phyloP scores from a whole-genome alignment of 1,284 basidiomycete species.

The Apiotrichum mycotoxinovorans region DNA sequence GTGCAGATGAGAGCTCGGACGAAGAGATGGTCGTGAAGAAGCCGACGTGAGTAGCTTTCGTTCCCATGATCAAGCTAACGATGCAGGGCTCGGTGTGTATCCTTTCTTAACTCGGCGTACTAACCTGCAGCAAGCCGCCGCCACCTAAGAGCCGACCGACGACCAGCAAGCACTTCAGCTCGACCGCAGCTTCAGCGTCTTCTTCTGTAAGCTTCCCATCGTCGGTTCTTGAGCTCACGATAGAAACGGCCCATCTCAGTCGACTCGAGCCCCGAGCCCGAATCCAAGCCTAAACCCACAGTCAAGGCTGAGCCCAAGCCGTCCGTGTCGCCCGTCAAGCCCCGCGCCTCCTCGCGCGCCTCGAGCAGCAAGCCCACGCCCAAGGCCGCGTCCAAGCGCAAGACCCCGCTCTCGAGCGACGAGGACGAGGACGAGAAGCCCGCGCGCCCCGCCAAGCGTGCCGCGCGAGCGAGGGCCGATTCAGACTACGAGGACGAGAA shows the following conservation, averaged over 20 bases:
- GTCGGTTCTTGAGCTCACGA: background rate
- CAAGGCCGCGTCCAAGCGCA: slow-evolving; percentile 9
- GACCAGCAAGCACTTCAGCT: slow-evolving; percentile 35
- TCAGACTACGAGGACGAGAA: slow-evolving; percentile 34
- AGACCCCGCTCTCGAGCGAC: slow-evolving; percentile 8
- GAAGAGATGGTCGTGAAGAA: slow-evolving; percentile 26
- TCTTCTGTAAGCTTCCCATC: slow-evolving; percentile 15
- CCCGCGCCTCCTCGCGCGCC: background rate
- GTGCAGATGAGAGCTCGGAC: slow-evolving; percentile 41
- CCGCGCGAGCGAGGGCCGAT: slow-evolving; percentile 8
- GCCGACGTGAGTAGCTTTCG: slow-evolving; percentile 19
- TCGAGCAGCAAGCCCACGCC: background rate
- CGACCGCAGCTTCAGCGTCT: slow-evolving; percentile 1
- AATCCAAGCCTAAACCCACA: slow-evolving; percentile 15
- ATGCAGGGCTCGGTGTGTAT: background rate
- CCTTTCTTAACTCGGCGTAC: background rate
- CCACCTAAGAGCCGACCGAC: slow-evolving; percentile 14
- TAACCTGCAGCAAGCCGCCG: background rate
- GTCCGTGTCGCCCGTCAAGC: background rate
- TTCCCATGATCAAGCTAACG: too few species aligned
- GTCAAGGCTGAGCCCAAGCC: background rate
- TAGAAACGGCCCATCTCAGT: slow-evolving; percentile 14
- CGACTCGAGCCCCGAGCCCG: slow-evolving; percentile 9
- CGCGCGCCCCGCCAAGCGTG: slow-evolving; percentile 6
- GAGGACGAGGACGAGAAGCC: slow-evolving; percentile 2